These are phyloP conservation scores for Cutaneotrichosporon cyanovorans DNA, from an alignment of 1,284 basidiomycete species.

Conservation along the genomic window DNA sequence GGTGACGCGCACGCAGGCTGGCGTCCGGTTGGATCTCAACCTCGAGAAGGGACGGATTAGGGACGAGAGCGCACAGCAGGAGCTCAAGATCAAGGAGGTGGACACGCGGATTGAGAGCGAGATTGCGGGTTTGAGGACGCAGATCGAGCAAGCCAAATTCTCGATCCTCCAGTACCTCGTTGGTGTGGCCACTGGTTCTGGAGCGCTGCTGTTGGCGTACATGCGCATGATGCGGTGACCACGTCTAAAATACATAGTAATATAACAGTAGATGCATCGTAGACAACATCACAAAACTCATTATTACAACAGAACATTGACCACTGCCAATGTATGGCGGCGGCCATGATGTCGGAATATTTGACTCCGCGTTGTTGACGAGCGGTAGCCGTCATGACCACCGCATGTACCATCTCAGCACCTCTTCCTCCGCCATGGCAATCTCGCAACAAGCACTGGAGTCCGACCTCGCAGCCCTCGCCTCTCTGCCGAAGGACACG, in stretches of 20 bases:
- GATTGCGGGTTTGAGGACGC: slow-evolving; percentile 80
- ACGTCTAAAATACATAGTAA: slow-evolving; percentile 8
- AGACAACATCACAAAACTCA: too few relatives aligned
- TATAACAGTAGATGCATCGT: too few relatives aligned
- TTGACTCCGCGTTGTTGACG: too few relatives aligned
- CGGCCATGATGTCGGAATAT: too few relatives aligned
- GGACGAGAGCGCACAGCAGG: slow-evolving; percentile 86
- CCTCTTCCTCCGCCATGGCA: not conserved
- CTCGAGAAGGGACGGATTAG: slow-evolving; percentile 91
- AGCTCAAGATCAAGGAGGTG: slow-evolving; percentile 96
- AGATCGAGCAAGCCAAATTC: slow-evolving; percentile 83
- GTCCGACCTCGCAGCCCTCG: slow-evolving; percentile 9
- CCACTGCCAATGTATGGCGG: too few relatives aligned
- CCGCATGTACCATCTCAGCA: not conserved
- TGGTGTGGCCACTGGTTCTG: slow-evolving; percentile 46
- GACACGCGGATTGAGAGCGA: slow-evolving; percentile 96
- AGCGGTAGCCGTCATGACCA: too few relatives aligned
- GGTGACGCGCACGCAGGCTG: slow-evolving; percentile 84
- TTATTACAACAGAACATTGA: too few relatives aligned
- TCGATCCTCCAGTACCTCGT: slow-evolving; percentile 44
- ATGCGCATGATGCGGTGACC: slow-evolving; percentile 39
- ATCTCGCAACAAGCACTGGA: not conserved
- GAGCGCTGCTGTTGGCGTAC: slow-evolving; percentile 44
- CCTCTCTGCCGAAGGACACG: slow-evolving; percentile 1
- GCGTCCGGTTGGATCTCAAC: slow-evolving; percentile 90